A percentile compares a stretch with the other conserved stretches of the same genome.
phyloP scores from a whole-genome alignment of 805 yeast genomes.

The Metschnikowia shivogae region DNA sequence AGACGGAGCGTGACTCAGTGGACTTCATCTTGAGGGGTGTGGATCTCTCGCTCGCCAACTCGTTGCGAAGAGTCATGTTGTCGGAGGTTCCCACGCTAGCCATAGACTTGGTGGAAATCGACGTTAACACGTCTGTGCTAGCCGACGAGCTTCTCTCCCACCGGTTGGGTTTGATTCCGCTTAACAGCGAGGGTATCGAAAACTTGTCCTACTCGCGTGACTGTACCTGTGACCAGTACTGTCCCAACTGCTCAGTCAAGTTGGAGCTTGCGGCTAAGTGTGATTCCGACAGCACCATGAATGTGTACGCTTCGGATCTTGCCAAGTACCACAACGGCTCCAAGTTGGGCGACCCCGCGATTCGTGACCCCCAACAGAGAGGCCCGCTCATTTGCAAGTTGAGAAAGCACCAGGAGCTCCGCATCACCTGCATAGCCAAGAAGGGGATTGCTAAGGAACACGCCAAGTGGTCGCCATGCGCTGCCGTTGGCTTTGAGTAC shows the following conservation, averaged over 20 bases:
- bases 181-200: slow-evolving; percentile 80
- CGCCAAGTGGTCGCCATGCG: slow-evolving; percentile 97
- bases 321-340: slow-evolving; percentile 44
- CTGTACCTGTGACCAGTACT: slow-evolving; percentile 97
- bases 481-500: slow-evolving; percentile 94
- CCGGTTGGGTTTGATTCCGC: slow-evolving; percentile 87
- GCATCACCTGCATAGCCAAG: slow-evolving; percentile 89
- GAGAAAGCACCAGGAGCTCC: slow-evolving; percentile 87
- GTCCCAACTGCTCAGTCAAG: slow-evolving; percentile 91
- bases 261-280: slow-evolving; percentile 84
- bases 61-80: slow-evolving; percentile 84
- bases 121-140: slow-evolving; percentile 85
- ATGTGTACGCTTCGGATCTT: slow-evolving; percentile 79
- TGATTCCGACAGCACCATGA: slow-evolving; percentile 82
- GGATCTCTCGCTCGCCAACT: slow-evolving; percentile 87
- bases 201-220: slow-evolving; percentile 84
- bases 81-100: slow-evolving; percentile 97
- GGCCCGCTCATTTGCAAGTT: slow-evolving; percentile 92
- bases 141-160: slow-evolving; percentile 97
- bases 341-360: slow-evolving; percentile 78
- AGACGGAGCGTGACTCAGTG: slow-evolving; percentile 79
- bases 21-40: slow-evolving; percentile 86
- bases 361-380: slow-evolving; percentile 64
- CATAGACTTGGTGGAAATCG: slow-evolving; percentile 92
- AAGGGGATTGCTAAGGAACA: slow-evolving; percentile 97